Percentiles rank a stretch among this genome's conserved stretches.
These are phyloP conservation scores for Stellera chamaejasme DNA, from an alignment of 345 rosid species.

Conservation along the genomic window DNA sequence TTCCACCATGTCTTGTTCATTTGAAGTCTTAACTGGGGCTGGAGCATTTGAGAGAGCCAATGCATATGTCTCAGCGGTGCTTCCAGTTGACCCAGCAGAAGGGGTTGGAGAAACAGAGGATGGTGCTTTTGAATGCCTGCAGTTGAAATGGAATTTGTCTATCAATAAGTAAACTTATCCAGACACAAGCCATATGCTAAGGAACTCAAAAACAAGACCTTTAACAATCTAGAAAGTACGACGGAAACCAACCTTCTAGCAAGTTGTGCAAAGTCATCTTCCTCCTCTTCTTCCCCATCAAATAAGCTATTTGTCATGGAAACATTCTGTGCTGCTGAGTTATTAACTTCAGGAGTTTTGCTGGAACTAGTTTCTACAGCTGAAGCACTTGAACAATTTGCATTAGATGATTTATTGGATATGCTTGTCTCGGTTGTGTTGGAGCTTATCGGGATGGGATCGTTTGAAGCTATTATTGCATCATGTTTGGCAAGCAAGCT, in stretches of 20 bases:
- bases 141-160: conserved; percentile 1
- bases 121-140: conserved; percentile 69
- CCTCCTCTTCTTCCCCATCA: conserved; percentile 81
- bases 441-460: conserved; percentile 33
- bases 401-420: not conserved
- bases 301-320: conserved; percentile 26
- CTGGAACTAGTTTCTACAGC: too few species aligned
- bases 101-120: conserved; percentile 24
- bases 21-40: conserved; percentile 48
- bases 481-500: conserved; percentile 64
- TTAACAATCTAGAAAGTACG: not conserved
- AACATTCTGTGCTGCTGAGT: conserved; percentile 31
- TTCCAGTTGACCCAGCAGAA: conserved; percentile 24
- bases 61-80: not conserved
- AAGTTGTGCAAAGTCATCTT: conserved; percentile 84
- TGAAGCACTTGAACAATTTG: conserved; percentile 13
- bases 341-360: conserved; percentile 42
- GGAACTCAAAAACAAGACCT: not conserved
- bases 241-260: conserved; percentile 54
- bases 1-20: conserved; percentile 88
- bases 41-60: conserved; percentile 69
- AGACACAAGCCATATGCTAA: too few species aligned
- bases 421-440: conserved; percentile 11
- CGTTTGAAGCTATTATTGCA: conserved; percentile 72
- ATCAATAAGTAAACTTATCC: too few species aligned